phyloP scores from a whole-genome alignment of 2,329 filamentous ascomycete genomes.

The Plenodomus lindquistii region DNA sequence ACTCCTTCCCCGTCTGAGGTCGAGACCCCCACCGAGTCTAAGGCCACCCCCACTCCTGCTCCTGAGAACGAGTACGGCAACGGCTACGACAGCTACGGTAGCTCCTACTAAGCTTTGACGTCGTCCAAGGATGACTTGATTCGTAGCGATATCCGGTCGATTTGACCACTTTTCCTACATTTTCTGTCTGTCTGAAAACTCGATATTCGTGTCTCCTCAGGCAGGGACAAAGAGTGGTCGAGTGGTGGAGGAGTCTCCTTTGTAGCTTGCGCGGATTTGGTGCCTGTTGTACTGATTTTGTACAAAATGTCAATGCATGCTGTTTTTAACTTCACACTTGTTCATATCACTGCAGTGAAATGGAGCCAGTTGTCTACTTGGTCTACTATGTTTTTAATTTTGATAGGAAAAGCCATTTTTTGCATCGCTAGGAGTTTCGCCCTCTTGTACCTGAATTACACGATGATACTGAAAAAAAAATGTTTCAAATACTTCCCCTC shows the following conservation, averaged over 20 bases:
- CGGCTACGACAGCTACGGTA: slow-evolving; percentile 17
- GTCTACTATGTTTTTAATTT: too few species aligned
- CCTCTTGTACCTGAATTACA: too few species aligned
- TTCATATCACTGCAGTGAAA: background rate
- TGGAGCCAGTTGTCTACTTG: too few species aligned
- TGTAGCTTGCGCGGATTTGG: slow-evolving; percentile 12
- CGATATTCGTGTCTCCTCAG: slow-evolving; percentile 24
- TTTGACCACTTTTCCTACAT: slow-evolving; percentile 32
- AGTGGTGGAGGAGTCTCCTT: slow-evolving; percentile 14
- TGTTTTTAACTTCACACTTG: slow-evolving; percentile 14
- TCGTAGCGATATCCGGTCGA: slow-evolving; percentile 13
- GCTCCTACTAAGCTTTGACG: slow-evolving; percentile 23
- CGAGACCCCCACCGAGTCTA: slow-evolving; percentile 13
- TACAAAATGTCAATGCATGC: slow-evolving; percentile 29
- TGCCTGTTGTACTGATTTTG: slow-evolving; percentile 3
- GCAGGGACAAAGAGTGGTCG: slow-evolving; percentile 21
- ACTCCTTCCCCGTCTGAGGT: slow-evolving; percentile 6
- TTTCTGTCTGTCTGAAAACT: slow-evolving; percentile 24
- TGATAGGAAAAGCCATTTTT: too few species aligned
- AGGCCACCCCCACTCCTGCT: slow-evolving; percentile 15
- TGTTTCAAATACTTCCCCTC: too few species aligned
- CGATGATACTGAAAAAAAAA: too few species aligned
- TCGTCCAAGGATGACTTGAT: slow-evolving; percentile 19
- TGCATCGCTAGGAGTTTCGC: too few species aligned
- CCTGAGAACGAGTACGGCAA: slow-evolving; percentile 18